phyloP scores from a whole-genome alignment of 2,329 filamentous ascomycete genomes.

The Claviceps africana region DNA sequence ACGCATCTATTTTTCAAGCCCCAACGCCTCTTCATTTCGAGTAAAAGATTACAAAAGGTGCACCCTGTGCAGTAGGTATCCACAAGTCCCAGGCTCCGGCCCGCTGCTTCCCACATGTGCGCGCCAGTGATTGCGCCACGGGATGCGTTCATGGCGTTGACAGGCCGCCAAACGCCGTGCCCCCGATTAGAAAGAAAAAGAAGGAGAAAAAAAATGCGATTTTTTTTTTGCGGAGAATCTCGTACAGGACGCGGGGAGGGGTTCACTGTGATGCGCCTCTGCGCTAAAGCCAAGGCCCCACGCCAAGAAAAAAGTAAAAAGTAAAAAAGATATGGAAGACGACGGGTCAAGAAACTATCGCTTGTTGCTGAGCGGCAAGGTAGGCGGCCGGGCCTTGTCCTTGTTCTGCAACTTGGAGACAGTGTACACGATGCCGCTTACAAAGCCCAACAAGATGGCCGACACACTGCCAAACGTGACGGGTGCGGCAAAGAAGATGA shows the following conservation, averaged over 20 bases:
- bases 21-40: not conserved
- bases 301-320: not conserved
- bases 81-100: too few relatives aligned
- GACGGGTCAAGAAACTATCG: not conserved
- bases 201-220: not conserved
- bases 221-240: not conserved
- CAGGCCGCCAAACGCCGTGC: not conserved
- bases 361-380: slow-evolving; percentile 4
- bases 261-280: not conserved
- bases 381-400: slow-evolving; percentile 3
- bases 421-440: slow-evolving; percentile 84
- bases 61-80: not conserved
- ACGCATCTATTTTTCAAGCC: not conserved
- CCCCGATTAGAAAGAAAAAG: too few relatives aligned
- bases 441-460: slow-evolving; percentile 79
- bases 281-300: not conserved
- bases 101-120: not conserved
- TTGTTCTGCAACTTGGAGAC: slow-evolving; percentile 5
- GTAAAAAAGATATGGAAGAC: not conserved
- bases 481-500: slow-evolving; percentile 90
- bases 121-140: not conserved
- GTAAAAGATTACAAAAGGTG: not conserved
- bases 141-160: not conserved
- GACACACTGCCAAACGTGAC: slow-evolving; percentile 85
- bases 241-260: too few relatives aligned